phyloP scores from a whole-genome alignment of 805 yeast genomes.

The Pichia insulana region DNA sequence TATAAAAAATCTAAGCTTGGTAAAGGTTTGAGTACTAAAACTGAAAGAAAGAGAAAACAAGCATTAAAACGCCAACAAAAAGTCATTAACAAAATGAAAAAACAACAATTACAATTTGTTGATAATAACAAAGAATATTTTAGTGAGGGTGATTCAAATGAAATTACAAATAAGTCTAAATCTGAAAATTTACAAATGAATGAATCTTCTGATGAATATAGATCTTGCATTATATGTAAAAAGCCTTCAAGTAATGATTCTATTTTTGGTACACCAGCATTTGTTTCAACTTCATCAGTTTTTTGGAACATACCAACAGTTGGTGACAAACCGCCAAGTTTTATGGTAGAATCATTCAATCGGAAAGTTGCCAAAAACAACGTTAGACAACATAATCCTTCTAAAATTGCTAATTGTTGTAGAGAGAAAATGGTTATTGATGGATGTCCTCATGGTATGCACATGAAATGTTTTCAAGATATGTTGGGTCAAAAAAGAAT shows the following conservation, averaged over 20 bases:
- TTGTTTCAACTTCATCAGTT: conserved; percentile 36
- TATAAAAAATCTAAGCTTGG: conserved; percentile 41
- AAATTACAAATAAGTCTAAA: not conserved
- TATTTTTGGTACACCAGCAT: conserved; percentile 52
- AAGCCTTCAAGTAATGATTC: conserved; percentile 37
- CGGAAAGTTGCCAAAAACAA: conserved; percentile 10
- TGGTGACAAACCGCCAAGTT: conserved; percentile 23
- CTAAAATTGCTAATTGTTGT: conserved; percentile 10
- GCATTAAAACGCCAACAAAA: conserved; percentile 57
- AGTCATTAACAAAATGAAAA: conserved; percentile 53
- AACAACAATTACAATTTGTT: conserved; percentile 39
- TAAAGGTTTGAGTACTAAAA: conserved; percentile 40
- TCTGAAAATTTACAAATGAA: conserved; percentile 11
- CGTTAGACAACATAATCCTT: conserved; percentile 5
- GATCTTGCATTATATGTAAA: conserved; percentile 53
- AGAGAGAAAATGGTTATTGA: conserved; percentile 28
- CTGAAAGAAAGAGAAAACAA: conserved; percentile 45
- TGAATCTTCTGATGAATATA: conserved; percentile 5
- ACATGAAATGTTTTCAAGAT: conserved; percentile 34
- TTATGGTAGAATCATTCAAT: conserved; percentile 13
- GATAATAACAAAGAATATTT: conserved; percentile 29
- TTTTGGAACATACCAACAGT: conserved; percentile 40
- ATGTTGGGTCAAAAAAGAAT: conserved; percentile 21
- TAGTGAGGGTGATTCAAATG: conserved; percentile 5
- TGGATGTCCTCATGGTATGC: conserved; percentile 49